phyloP scores from a whole-genome alignment of 305 asterid genomes.

The Fraxinus ornus region DNA sequence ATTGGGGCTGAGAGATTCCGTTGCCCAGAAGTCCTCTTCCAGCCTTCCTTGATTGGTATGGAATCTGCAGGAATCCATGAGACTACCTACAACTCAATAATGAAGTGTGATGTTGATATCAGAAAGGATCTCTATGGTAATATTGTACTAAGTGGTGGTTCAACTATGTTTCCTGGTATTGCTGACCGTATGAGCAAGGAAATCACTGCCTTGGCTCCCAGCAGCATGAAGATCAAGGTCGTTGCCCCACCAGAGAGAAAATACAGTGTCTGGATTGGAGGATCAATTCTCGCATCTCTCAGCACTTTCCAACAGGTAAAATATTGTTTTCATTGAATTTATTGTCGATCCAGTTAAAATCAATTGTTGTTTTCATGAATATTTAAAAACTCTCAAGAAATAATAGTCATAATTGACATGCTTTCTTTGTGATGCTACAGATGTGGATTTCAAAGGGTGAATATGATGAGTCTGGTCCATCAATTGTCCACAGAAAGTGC shows the following conservation, averaged over 20 bases:
- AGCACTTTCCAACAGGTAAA: slow-evolving; percentile 58
- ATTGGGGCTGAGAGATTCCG: slow-evolving; percentile 69
- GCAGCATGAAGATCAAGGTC: slow-evolving; percentile 69
- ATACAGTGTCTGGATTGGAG: slow-evolving; percentile 75
- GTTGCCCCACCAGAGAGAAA: slow-evolving; percentile 69
- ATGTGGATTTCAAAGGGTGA: neutral
- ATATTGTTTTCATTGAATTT: neutral
- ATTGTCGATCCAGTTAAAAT: neutral
- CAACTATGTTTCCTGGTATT: slow-evolving; percentile 64
- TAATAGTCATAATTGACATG: neutral
- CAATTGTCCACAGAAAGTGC: neutral
- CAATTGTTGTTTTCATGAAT: neutral
- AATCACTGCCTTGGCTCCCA: slow-evolving; percentile 66
- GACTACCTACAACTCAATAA: slow-evolving; percentile 62
- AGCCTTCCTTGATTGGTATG: slow-evolving; percentile 64
- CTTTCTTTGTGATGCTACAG: neutral
- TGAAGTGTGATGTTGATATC: slow-evolving; percentile 67
- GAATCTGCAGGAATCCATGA: slow-evolving; percentile 68
- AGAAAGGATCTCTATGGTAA: slow-evolving; percentile 64
- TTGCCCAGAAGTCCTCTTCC: slow-evolving; percentile 66
- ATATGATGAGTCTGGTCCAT: neutral
- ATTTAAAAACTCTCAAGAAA: neutral
- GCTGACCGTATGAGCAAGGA: slow-evolving; percentile 72
- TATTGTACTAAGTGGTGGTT: slow-evolving; percentile 63
- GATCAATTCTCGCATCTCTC: slow-evolving; percentile 69